Evolutionary conservation across 176 grass and related monocot genomes (phyloP).

Genomic region (Triticum dicoccoides): DNA sequence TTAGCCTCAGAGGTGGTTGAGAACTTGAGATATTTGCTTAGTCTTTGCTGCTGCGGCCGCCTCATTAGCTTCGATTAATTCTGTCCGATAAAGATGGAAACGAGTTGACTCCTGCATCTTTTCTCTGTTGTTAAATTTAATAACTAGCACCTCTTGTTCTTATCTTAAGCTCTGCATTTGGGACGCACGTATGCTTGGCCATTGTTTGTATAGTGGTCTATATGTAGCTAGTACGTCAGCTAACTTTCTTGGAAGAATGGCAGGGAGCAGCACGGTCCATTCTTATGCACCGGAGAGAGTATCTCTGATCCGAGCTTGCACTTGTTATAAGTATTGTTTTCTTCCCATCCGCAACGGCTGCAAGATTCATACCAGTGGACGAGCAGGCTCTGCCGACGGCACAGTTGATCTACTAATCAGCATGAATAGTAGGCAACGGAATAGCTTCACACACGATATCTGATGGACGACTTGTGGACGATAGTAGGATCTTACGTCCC

Average conservation of each 20-base stretch:
- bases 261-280: background rate
- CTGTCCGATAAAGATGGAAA: conserved; percentile 2
- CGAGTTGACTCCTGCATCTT: background rate
- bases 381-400: background rate
- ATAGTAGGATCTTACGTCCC: no score
- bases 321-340: background rate
- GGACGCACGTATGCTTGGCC: background rate
- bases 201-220: background rate
- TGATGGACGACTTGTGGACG: no score
- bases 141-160: background rate
- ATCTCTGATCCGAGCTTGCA: background rate
- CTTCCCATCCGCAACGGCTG: background rate
- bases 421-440: background rate
- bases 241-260: background rate
- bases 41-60: background rate
- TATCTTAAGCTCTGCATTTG: background rate
- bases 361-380: background rate
- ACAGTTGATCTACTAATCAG: background rate
- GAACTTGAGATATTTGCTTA: conserved; percentile 18
- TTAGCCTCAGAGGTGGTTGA: conserved; percentile 9
- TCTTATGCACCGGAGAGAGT: background rate
- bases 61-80: background rate
- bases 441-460: no score
- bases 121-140: background rate
- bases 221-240: background rate